phyloP scores from a whole-genome alignment of 106 monocot genomes.

The Dendrobium catenatum region DNA sequence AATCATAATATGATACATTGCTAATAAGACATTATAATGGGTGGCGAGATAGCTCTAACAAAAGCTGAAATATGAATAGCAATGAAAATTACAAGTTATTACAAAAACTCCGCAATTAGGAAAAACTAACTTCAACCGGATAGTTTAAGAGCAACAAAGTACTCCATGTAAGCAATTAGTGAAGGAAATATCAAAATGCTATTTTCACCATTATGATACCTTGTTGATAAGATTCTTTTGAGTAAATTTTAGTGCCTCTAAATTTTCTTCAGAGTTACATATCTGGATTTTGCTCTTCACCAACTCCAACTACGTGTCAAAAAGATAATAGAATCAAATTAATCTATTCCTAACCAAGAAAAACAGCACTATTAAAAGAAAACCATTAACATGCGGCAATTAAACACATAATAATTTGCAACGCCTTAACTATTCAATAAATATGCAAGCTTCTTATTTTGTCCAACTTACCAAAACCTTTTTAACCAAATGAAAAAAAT shows the following conservation, averaged over 20 bases:
- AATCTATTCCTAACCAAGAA: neutral
- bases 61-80: neutral
- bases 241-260: slow-evolving; percentile 47
- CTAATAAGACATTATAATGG: too few species aligned
- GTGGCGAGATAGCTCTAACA: too few species aligned
- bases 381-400: neutral
- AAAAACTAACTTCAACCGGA: neutral
- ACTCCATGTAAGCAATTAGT: neutral
- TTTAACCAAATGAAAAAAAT: neutral
- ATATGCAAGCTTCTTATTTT: neutral
- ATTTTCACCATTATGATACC: slow-evolving; percentile 23
- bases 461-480: neutral
- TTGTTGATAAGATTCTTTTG: slow-evolving; percentile 74
- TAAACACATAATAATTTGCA: neutral
- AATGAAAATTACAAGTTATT: neutral
- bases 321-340: neutral
- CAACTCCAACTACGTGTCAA: slow-evolving; percentile 48
- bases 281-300: slow-evolving; percentile 57
- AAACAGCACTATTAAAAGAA: neutral
- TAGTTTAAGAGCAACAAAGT: neutral
- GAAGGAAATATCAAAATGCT: neutral
- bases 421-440: neutral
- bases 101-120: neutral
- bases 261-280: slow-evolving; percentile 40
- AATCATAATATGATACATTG: too few species aligned